A percentile compares a stretch with the other conserved stretches of the same genome.
These are phyloP conservation scores for Suillus bovinus DNA, from an alignment of 768 basidiomycete species.

Conservation along the genomic window DNA sequence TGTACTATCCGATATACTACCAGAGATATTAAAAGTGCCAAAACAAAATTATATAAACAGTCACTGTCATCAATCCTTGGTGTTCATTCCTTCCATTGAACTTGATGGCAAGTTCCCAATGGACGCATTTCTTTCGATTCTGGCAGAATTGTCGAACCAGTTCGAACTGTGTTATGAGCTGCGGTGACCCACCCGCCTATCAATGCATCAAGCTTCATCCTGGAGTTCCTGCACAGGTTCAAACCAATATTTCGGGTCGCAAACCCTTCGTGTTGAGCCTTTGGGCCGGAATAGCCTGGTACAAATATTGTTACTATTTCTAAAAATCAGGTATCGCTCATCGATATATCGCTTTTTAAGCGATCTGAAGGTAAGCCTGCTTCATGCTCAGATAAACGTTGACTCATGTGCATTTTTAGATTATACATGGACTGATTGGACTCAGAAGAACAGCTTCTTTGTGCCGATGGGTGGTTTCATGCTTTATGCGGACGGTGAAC, in stretches of 20 bases:
- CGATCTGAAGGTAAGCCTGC: too few relatives aligned
- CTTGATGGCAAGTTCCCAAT: too few relatives aligned
- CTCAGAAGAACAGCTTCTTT: too few relatives aligned
- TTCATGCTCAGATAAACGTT: too few relatives aligned
- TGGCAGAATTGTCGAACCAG: neutral
- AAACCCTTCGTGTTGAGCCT: neutral
- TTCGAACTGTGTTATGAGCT: neutral
- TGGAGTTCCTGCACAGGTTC: neutral
- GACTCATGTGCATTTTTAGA: too few relatives aligned
- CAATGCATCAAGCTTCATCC: neutral
- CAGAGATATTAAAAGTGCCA: slow-evolving; percentile 9
- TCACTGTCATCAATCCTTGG: too few relatives aligned
- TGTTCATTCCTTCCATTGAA: too few relatives aligned
- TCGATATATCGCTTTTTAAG: too few relatives aligned
- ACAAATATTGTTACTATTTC: neutral
- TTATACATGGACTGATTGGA: too few relatives aligned
- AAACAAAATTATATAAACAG: neutral
- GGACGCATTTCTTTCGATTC: neutral
- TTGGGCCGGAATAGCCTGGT: neutral
- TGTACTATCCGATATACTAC: slow-evolving; percentile 42
- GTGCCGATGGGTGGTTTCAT: too few relatives aligned
- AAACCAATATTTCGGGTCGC: neutral
- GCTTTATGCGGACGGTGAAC: too few relatives aligned
- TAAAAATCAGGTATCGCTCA: neutral
- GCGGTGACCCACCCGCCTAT: neutral